Percentiles rank a stretch among this genome's conserved stretches.
phyloP scores from a whole-genome alignment of 2,329 filamentous ascomycete species.

The Aspergillus pseudoterreus region DNA sequence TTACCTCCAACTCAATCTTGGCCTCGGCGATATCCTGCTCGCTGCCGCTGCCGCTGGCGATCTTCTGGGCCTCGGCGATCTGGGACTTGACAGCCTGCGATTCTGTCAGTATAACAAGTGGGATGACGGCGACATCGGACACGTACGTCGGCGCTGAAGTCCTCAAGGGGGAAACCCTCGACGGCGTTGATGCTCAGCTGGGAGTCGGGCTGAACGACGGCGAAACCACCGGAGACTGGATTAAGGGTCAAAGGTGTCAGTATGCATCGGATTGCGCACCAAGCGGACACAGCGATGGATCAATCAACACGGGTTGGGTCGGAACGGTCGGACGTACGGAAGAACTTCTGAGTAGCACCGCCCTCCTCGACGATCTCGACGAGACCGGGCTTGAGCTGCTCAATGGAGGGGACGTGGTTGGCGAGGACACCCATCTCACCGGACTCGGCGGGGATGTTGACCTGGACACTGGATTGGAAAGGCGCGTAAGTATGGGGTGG shows the following conservation, averaged over 20 bases:
- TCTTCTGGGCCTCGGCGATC: slow-evolving; percentile 93
- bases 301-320: slow-evolving; percentile 2
- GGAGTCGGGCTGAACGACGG: slow-evolving; percentile 92
- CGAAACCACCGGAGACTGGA: slow-evolving; percentile 91
- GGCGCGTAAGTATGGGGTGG: slow-evolving; percentile 49
- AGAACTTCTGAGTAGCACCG: slow-evolving; percentile 89
- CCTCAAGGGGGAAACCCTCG: slow-evolving; percentile 89
- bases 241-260: slow-evolving; percentile 15
- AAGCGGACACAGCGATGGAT: too few species aligned
- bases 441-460: slow-evolving; percentile 97
- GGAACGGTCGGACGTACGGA: slow-evolving; percentile 63
- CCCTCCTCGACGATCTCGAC: slow-evolving; percentile 94
- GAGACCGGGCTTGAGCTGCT: slow-evolving; percentile 96
- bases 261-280: slow-evolving; percentile 14
- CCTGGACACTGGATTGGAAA: slow-evolving; percentile 76
- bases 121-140: not conserved
- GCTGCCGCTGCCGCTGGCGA: slow-evolving; percentile 82
- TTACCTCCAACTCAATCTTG: slow-evolving; percentile 97
- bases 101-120: slow-evolving; percentile 4
- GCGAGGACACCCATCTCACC: slow-evolving; percentile 99
- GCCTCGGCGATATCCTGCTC: slow-evolving; percentile 98
- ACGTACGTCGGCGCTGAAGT: slow-evolving; percentile 81
- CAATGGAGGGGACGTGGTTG: slow-evolving; percentile 97
- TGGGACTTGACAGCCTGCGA: slow-evolving; percentile 72
- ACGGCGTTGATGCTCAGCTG: slow-evolving; percentile 96